These are phyloP conservation scores for Paraurostyla sp. DNA, from an alignment of 73 alveolate genomes.

Conservation along the genomic window DNA sequence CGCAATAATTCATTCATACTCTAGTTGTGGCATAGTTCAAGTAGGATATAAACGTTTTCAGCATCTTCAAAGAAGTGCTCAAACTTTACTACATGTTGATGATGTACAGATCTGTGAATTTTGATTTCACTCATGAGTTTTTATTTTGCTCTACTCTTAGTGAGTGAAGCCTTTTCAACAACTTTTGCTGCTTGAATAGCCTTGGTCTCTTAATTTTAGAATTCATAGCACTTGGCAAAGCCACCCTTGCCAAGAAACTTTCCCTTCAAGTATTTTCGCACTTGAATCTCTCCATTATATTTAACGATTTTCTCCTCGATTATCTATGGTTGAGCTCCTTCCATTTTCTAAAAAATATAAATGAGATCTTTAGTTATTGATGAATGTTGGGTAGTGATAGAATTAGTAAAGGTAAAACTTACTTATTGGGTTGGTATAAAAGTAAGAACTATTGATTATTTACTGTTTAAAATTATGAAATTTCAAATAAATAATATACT, in stretches of 20 bases:
- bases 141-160: conserved; percentile 95
- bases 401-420: too few relatives aligned
- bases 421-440: background rate
- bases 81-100: conserved; percentile 89
- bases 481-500: background rate
- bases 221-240: conserved; percentile 95
- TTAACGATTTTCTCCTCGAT: conserved; percentile 90
- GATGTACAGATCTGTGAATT: conserved; percentile 95
- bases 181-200: conserved; percentile 91
- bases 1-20: conserved; percentile 92
- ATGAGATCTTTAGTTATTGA: too few relatives aligned
- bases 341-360: background rate
- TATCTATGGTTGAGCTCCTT: conserved; percentile 38
- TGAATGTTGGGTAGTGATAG: too few relatives aligned
- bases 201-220: conserved; percentile 81
- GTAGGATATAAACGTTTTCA: conserved; percentile 90
- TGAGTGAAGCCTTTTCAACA: conserved; percentile 89
- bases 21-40: conserved; percentile 94
- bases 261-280: conserved; percentile 86
- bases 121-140: conserved; percentile 94
- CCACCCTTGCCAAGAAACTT: conserved; percentile 94
- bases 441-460: conserved; percentile 8
- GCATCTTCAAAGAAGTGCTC: conserved; percentile 97
- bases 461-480: conserved; percentile 17
- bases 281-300: conserved; percentile 83